These are phyloP conservation scores for Naumovozyma castellii DNA, from an alignment of 805 yeast genomes.

Conservation along the genomic window DNA sequence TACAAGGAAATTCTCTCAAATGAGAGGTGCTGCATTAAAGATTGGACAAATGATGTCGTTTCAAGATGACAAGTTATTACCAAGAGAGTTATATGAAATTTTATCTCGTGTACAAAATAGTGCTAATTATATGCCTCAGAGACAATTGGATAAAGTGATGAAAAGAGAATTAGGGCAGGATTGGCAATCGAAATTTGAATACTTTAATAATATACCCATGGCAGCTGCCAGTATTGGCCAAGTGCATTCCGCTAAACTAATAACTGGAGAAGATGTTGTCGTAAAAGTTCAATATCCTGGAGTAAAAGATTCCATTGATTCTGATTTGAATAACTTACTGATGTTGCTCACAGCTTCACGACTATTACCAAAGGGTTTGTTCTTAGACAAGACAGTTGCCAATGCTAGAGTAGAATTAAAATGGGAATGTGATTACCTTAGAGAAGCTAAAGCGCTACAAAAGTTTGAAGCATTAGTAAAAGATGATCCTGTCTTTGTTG, in stretches of 20 bases:
- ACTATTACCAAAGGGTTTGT: conserved; percentile 82
- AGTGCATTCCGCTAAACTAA: conserved; percentile 76
- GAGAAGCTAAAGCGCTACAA: conserved; percentile 75
- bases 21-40: conserved; percentile 98
- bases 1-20: conserved; percentile 78
- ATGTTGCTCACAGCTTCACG: conserved; percentile 79
- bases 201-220: conserved; percentile 79
- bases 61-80: conserved; percentile 80
- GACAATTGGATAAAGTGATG: conserved; percentile 75
- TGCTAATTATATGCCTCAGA: conserved; percentile 94
- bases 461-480: conserved; percentile 54
- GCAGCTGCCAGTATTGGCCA: conserved; percentile 98
- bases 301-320: conserved; percentile 84
- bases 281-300: conserved; percentile 97
- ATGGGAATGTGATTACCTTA: conserved; percentile 94
- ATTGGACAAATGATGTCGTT: conserved; percentile 95
- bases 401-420: conserved; percentile 88
- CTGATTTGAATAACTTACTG: conserved; percentile 79
- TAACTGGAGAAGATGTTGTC: conserved; percentile 65
- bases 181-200: conserved; percentile 67
- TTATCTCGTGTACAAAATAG: conserved; percentile 80
- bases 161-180: conserved; percentile 57
- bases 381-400: conserved; percentile 82
- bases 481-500: conserved; percentile 55
- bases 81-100: conserved; percentile 74